A percentile compares a stretch with the other conserved stretches of the same genome.
phyloP scores from a whole-genome alignment of 2,329 filamentous ascomycete species.

The Colletotrichum sp. region DNA sequence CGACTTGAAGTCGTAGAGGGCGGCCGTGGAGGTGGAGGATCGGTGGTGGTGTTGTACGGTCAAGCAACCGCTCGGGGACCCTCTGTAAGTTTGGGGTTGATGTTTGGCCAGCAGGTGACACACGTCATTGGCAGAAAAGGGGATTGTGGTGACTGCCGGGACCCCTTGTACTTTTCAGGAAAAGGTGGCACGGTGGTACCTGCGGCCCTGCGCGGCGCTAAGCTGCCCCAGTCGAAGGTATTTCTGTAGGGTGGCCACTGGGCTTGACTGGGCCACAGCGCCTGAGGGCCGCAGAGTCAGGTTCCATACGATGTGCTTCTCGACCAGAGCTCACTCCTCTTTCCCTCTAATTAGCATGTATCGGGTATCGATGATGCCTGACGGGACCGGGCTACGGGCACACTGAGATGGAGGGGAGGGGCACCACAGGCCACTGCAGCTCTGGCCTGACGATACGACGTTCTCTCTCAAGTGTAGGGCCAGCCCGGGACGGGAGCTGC shows the following conservation, averaged over 20 bases:
- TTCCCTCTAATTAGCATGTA: background rate
- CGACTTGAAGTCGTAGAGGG: background rate
- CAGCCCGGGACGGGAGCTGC: background rate
- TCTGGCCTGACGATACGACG: constrained; percentile 10
- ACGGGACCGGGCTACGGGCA: background rate
- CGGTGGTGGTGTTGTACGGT: constrained; percentile 17
- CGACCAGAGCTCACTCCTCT: background rate
- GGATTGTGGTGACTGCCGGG: constrained; percentile 21
- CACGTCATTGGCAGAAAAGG: constrained; percentile 24
- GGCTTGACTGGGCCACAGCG: background rate
- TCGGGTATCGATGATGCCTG: constrained; percentile 22
- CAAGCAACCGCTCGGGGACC: constrained; percentile 20
- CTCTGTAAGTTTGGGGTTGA: constrained; percentile 22
- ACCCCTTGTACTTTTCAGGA: constrained; percentile 19
- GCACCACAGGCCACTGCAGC: background rate
- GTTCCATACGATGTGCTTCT: background rate
- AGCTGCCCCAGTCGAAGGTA: constrained; percentile 5
- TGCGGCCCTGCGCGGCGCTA: constrained; percentile 21
- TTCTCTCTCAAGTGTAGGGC: background rate
- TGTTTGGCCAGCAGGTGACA: constrained; percentile 22
- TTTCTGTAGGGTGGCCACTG: background rate
- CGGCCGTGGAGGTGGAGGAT: background rate
- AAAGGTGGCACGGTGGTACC: constrained; percentile 19
- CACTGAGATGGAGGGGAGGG: background rate
- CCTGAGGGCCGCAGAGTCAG: background rate